phyloP scores from a whole-genome alignment of 805 yeast genomes.

The Candida hungchunana region DNA sequence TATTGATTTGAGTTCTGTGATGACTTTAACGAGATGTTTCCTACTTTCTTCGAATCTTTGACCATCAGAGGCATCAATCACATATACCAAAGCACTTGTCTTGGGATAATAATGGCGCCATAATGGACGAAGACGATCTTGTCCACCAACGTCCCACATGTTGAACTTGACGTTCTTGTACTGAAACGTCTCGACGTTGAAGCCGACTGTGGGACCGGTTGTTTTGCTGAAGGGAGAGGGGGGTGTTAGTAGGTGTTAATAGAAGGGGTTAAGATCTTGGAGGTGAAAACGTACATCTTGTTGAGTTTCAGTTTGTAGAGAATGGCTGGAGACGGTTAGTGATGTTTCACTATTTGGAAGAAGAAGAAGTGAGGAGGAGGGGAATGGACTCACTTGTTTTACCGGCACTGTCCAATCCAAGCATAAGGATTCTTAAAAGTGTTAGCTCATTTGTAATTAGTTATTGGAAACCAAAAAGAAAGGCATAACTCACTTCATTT shows the following conservation, averaged over 20 bases:
- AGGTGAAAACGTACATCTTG: slow-evolving; percentile 37
- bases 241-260: neutral
- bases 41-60: slow-evolving; percentile 74
- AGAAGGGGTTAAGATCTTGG: too few species aligned
- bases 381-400: slow-evolving; percentile 46
- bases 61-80: slow-evolving; percentile 76
- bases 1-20: slow-evolving; percentile 64
- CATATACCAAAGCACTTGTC: slow-evolving; percentile 87
- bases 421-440: slow-evolving; percentile 61
- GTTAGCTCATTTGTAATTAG: slow-evolving; percentile 1
- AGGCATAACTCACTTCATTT: slow-evolving; percentile 41
- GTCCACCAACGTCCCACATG: slow-evolving; percentile 97
- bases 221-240: slow-evolving; percentile 33
- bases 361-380: too few species aligned
- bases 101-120: slow-evolving; percentile 97
- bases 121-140: slow-evolving; percentile 82
- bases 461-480: neutral
- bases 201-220: slow-evolving; percentile 92
- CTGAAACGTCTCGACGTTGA: slow-evolving; percentile 84
- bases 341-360: too few species aligned
- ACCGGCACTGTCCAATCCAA: slow-evolving; percentile 92
- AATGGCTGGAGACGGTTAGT: slow-evolving; percentile 38
- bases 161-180: slow-evolving; percentile 80
- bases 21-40: slow-evolving; percentile 69
- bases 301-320: slow-evolving; percentile 79